Base-by-base conservation (phyloP, 2,329 filamentous ascomycete genomes). In the Xylaria sp. region DNA sequence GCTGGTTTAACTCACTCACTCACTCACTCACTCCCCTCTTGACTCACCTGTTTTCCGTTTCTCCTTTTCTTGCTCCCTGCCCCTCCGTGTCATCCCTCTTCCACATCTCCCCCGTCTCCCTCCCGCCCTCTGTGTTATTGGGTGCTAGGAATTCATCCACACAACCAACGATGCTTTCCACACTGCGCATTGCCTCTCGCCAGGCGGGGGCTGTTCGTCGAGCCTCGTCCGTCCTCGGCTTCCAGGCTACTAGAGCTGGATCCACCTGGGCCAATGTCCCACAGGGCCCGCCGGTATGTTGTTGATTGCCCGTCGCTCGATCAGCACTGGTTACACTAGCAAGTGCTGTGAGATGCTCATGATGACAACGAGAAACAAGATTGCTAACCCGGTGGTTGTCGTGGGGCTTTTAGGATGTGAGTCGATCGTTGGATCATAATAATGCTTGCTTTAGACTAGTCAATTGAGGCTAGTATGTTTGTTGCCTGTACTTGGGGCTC, bases 231-330 rank as follows among this genome's bases (percentile, higher is more conserved):
- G 75, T 82, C 73, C 67, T 71, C 58, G 80, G 79, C 73, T 76
- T 83, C 56, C 78, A 80, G 67, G 81, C 80, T 72, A 74, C 81
- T 64, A 88, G 86, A 73, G 81, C 90, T 76, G 90, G 89, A 75
- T 97, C 94, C 69, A 93, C 92, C 74, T 98, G 95, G 94, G 89
- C 93, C 79, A 92, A 92, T 78, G 93, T 98, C 64, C 91, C 93
- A 74, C 93, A 98, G 84, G 95, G 95, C 72, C 95, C 95, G 88
- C 94, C 95, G 79, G 94, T 96, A 89, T 68, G 75, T 76, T 74
- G 69, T 71, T 73, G 61, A 69, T 72, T 30, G 14, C 53, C 17
- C 51, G 17, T 32, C 39, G 39, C 39, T 45, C 39, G 39, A 45
- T 12, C 17, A 45, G 12, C 14, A 12, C 39, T 45, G 39, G 39